Evolutionary conservation across 2,329 filamentous ascomycete species (phyloP).

Genomic region (Ophiostoma triangulosporum): DNA sequence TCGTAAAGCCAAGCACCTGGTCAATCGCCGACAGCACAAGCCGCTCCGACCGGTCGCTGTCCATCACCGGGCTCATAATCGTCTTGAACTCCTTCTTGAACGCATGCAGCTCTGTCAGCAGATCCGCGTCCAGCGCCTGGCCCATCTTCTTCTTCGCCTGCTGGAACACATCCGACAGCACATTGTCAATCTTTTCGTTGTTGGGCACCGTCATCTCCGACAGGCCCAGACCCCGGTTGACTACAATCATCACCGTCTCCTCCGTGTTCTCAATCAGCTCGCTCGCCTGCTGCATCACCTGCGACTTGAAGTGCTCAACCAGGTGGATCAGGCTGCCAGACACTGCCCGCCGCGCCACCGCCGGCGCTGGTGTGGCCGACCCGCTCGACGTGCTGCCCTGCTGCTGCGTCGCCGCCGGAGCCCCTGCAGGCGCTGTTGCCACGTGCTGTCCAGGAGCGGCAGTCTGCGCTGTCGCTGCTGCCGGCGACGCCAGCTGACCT

Average conservation of each 20-base stretch:
- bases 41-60: constrained; percentile 28
- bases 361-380: not conserved
- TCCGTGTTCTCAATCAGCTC: constrained; percentile 26
- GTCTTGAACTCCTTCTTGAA: constrained; percentile 34
- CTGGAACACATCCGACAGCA: constrained; percentile 31
- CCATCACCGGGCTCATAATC: constrained; percentile 27
- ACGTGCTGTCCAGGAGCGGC: not conserved
- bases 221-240: constrained; percentile 37
- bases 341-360: constrained; percentile 23
- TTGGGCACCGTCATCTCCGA: constrained; percentile 25
- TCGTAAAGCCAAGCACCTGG: constrained; percentile 34
- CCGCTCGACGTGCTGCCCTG: not conserved
- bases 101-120: constrained; percentile 27
- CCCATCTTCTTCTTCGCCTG: constrained; percentile 6
- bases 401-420: too few species aligned
- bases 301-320: constrained; percentile 32
- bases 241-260: constrained; percentile 37
- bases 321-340: constrained; percentile 29
- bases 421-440: not conserved
- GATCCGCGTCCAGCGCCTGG: constrained; percentile 22
- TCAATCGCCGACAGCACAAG: constrained; percentile 37
- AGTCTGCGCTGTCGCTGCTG: not conserved
- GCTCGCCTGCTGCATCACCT: constrained; percentile 31
- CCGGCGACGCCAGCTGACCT: not conserved
- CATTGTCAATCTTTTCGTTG: constrained; percentile 32